Evolutionary conservation across 495 filamentous ascomycete genomes (phyloP).

Genomic region (Neurospora africana): DNA sequence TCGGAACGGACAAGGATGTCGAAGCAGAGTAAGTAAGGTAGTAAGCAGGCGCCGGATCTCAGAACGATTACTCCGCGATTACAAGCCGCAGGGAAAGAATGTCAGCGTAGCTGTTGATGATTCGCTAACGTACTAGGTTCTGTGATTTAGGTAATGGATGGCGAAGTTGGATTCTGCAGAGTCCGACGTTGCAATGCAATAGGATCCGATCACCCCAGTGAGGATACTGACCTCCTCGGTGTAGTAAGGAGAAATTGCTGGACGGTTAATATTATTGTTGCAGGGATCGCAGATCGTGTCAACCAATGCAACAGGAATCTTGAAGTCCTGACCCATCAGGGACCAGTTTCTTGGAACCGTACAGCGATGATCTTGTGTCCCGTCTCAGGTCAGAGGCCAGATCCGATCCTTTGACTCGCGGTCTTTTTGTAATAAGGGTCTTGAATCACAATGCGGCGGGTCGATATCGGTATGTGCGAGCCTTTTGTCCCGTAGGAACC

Average conservation of each 20-base stretch:
- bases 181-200: background rate
- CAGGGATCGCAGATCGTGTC: background rate
- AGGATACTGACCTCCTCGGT: background rate
- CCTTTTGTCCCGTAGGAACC: background rate
- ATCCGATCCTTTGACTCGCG: background rate
- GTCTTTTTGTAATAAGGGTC: background rate
- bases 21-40: background rate
- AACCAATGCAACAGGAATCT: background rate
- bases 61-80: background rate
- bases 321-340: background rate
- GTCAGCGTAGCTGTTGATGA: background rate
- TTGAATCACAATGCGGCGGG: background rate
- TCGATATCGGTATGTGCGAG: background rate
- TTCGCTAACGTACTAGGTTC: background rate
- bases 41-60: background rate
- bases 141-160: background rate
- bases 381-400: background rate
- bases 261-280: background rate
- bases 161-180: background rate
- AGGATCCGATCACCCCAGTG: background rate
- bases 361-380: background rate
- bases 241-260: background rate
- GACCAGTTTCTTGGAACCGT: background rate
- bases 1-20: background rate
- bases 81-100: background rate